Conservation (phyloP, 2,329 filamentous ascomycete genomes). For the Talaromyces verruculosus region DNA sequence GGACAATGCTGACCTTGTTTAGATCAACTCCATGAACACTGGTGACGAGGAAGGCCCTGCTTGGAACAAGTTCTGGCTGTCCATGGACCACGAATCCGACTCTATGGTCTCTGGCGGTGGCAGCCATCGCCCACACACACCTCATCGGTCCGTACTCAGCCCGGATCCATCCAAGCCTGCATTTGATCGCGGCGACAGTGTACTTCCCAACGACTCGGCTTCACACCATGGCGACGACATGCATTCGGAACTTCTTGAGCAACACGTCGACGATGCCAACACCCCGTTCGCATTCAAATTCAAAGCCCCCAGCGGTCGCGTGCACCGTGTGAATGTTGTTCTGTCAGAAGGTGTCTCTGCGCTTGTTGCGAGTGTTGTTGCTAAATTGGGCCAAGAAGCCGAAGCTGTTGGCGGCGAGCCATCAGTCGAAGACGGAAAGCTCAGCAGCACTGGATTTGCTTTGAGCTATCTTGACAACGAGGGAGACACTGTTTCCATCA, state of each 20-base stretch:
- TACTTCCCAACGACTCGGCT: conserved; percentile 89
- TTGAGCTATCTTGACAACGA: conserved; percentile 96
- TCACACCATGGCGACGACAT: conserved; percentile 85
- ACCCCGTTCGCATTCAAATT: conserved; percentile 96
- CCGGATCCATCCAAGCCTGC: conserved; percentile 67
- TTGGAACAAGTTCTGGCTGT: conserved; percentile 99
- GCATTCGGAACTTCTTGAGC: conserved; percentile 63
- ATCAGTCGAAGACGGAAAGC: conserved; percentile 72
- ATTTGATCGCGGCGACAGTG: conserved; percentile 73
- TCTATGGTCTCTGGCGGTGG: conserved; percentile 93
- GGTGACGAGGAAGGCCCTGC: conserved; percentile 89
- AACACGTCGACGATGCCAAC: conserved; percentile 56
- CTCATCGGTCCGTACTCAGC: conserved; percentile 75
- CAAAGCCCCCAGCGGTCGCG: conserved; percentile 91
- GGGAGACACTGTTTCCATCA: conserved; percentile 94
- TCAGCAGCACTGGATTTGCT: conserved; percentile 78
- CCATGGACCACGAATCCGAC: conserved; percentile 89
- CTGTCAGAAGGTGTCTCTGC: conserved; percentile 77
- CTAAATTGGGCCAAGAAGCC: conserved; percentile 81
- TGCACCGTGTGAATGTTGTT: conserved; percentile 84
- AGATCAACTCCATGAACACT: conserved; percentile 87
- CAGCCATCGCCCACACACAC: conserved; percentile 68
- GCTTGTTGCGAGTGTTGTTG: conserved; percentile 72
- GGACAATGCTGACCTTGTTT: conserved; percentile 8
- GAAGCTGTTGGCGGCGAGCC: conserved; percentile 81